Base-by-base conservation (phyloP, 1,284 basidiomycete species). In the Leucoagaricus sp. region DNA sequence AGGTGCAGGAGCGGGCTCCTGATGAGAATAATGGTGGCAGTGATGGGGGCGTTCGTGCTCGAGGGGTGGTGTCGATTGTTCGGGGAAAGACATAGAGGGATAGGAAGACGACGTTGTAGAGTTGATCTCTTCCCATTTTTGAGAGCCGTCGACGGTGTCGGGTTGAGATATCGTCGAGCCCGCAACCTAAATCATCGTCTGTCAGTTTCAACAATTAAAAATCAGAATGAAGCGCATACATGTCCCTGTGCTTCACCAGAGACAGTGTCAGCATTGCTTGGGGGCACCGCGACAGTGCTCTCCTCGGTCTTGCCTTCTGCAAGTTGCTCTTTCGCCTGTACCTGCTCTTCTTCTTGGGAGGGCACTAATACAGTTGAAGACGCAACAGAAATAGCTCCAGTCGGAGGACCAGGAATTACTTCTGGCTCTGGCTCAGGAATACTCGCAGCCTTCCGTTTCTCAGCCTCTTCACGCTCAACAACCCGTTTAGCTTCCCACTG, bases 71-170 rank as follows among this genome's bases (percentile, higher is more conserved):
- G 79, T 76, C 28, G 79, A 81, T 13, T 78, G 73, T 58, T 81
- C 80, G 5, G 83, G 85, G 70, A 84, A 88, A 21, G 85, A 81
- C 73, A 89, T 75, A 57, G 89, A 91, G n/a, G 89, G 87, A 67
- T 82, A 87, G 4, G 89, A 91, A 1, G 87, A 89, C 4, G 82
- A 81, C 41, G 83, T 69, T 0, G 82, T 84, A 19, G 84, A 81
- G 41, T 83, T 78, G 42, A 89, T 72, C 59, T 88, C 80, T 65
- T 89, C 87, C 88, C 87, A 89, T 63, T 80, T 85, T 65, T 85
- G 81, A n/a, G 79, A 79, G 17, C 56, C 55, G 41, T 77, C 76
- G 44, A 78, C 71, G n/a, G 67, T 70, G 4, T 59, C 57, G 31
- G 69, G 69, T 50, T 72, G 54, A 17, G 42, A 51, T 53, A 42